A percentile compares a stretch with the other conserved stretches of the same genome.
These are phyloP conservation scores for Kodamaea sp. DNA, from an alignment of 1,139 yeast genomes.

Conservation along the genomic window DNA sequence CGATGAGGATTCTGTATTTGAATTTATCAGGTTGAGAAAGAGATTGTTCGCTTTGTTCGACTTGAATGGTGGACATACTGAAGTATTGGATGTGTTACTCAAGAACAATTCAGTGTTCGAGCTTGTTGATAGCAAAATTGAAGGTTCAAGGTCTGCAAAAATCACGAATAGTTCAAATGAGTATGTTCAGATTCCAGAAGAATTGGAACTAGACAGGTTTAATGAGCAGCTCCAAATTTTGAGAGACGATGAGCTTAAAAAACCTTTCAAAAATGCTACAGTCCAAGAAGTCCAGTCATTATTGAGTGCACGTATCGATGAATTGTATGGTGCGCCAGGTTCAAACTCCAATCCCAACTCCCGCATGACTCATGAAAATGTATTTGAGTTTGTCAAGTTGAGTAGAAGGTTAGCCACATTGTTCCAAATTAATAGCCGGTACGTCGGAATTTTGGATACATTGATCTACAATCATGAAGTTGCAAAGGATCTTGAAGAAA, in stretches of 20 bases:
- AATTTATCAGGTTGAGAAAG: conserved; percentile 23
- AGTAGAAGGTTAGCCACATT: conserved; percentile 16
- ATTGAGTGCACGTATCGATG: conserved; percentile 24
- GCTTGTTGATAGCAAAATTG: not conserved
- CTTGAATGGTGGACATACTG: conserved; percentile 33
- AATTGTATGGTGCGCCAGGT: conserved; percentile 10
- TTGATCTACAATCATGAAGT: conserved; percentile 16
- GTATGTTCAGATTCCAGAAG: conserved; percentile 26
- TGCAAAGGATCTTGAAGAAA: conserved; percentile 3
- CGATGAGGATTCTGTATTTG: conserved; percentile 18
- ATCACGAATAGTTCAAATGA: not conserved
- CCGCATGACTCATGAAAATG: conserved; percentile 10
- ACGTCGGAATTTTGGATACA: conserved; percentile 22
- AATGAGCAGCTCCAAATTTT: conserved; percentile 16
- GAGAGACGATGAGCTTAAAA: conserved; percentile 14
- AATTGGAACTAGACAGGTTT: conserved; percentile 21
- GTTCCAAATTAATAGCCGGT: conserved; percentile 22
- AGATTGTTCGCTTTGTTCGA: conserved; percentile 25
- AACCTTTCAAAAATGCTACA: conserved; percentile 11
- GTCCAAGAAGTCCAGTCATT: conserved; percentile 16
- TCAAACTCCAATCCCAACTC: conserved; percentile 4
- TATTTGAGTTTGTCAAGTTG: conserved; percentile 15
- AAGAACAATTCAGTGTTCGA: conserved; percentile 5
- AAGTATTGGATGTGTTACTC: conserved; percentile 30
- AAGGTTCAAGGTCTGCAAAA: not conserved